Conservation (phyloP, 1,284 basidiomycete species). For the Anthracocystis panici-leucophaei region DNA sequence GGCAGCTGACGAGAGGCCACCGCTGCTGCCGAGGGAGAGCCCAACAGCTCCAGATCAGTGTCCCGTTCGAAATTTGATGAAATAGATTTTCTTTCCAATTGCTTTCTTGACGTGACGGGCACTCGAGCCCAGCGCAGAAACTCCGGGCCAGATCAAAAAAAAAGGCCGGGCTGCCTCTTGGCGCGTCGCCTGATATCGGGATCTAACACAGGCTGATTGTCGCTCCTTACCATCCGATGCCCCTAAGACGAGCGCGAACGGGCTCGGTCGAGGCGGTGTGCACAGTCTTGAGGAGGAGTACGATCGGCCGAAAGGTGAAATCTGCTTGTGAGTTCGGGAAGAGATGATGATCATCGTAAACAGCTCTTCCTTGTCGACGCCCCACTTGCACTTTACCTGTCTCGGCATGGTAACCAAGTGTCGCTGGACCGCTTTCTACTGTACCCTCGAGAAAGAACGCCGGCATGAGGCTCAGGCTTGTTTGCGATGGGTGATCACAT, state of each 20-base stretch:
- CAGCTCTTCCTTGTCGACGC: too few relatives aligned
- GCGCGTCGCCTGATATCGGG: conserved; percentile 5
- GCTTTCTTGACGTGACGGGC: conserved; percentile 1
- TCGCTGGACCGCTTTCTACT: too few relatives aligned
- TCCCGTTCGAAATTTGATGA: conserved; percentile 3
- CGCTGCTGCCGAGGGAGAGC: conserved; percentile 1
- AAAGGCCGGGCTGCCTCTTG: conserved; percentile 5
- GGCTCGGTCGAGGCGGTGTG: neutral
- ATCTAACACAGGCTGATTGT: conserved; percentile 11
- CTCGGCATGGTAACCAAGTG: too few relatives aligned
- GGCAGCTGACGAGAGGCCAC: conserved; percentile 5
- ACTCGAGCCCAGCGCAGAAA: conserved; percentile 10
- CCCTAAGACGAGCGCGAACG: neutral
- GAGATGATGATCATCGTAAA: too few relatives aligned
- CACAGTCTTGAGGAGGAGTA: too few relatives aligned
- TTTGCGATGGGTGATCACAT: too few relatives aligned
- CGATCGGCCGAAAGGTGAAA: too few relatives aligned
- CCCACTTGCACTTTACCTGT: too few relatives aligned
- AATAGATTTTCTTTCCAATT: neutral
- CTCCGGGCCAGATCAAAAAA: conserved; percentile 34
- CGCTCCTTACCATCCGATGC: neutral
- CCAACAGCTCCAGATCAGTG: conserved; percentile 5
- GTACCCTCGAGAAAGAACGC: too few relatives aligned
- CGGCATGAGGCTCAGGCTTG: too few relatives aligned
- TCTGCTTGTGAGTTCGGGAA: too few relatives aligned